Conservation (phyloP, 2,329 filamentous ascomycete species). For the Fusarium scirpi region DNA sequence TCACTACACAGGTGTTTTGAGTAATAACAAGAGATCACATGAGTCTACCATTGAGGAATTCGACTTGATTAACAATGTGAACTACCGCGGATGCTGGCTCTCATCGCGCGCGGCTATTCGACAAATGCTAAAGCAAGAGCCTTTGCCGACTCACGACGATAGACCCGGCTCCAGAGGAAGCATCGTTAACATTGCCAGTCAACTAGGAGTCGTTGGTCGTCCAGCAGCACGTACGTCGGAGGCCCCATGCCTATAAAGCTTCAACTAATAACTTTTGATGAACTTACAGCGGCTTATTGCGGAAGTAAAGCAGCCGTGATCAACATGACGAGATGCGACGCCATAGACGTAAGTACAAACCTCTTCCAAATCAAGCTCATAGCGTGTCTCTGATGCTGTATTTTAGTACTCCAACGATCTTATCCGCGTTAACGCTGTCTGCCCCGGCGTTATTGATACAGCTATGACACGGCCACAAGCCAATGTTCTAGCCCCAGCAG, state of each 20-base stretch:
- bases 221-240: conserved; percentile 51
- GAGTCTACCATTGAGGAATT: conserved; percentile 51
- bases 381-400: neutral
- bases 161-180: conserved; percentile 51
- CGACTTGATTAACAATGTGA: conserved; percentile 65
- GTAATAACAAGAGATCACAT: conserved; percentile 21
- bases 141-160: conserved; percentile 52
- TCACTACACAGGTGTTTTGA: neutral
- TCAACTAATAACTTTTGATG: neutral
- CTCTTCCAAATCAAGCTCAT: neutral
- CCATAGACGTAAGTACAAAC: conserved; percentile 13
- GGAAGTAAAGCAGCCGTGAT: conserved; percentile 70
- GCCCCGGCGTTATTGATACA: conserved; percentile 72
- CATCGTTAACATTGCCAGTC: conserved; percentile 65
- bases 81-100: conserved; percentile 65
- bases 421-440: conserved; percentile 67
- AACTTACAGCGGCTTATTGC: conserved; percentile 62
- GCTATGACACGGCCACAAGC: conserved; percentile 57
- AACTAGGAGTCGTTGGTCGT: conserved; percentile 62
- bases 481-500: neutral
- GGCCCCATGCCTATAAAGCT: fast-evolving
- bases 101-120: conserved; percentile 57
- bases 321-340: conserved; percentile 67
- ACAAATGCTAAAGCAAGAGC: conserved; percentile 61
- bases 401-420: conserved; percentile 61